Evolutionary conservation across 2,329 filamentous ascomycete species (phyloP), one percentile per base, ranked within the genome.

Genomic region (Aspergillus brunneoviolaceus): DNA sequence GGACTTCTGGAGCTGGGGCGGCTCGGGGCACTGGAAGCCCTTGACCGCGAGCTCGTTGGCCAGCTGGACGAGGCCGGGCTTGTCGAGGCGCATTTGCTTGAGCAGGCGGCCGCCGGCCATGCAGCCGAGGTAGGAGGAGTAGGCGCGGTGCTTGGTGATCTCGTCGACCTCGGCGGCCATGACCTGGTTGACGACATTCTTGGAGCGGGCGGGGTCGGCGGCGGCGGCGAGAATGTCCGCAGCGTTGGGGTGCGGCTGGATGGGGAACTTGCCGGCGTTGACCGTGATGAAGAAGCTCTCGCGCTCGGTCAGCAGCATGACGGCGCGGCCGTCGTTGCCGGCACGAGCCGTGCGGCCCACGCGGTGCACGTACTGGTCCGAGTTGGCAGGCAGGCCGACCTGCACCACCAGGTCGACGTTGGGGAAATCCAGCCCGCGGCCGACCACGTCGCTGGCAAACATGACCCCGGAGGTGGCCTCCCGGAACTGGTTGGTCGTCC

Each of bases 321-420:
- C 76, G 12, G 83, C 83, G 45, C 82, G 80, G 11, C 83, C 83
- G 52, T 83, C 79, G 27, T 78, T 79, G 49, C 73, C 74, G 5
- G 84, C 84, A 42, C 86, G 84, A 3, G 83, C 89, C 4, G 89
- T 92, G 66, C 89, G 87, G 50, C 89, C 89, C 45, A 73, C 71
- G 49, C 71, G 70, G 60, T 73, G 58, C 88, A 78, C 70, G 60
- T 77, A 77, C 62, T 84, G 81, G 57, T 84, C 83, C 16, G 75
- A 76, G 51, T 76, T 79, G 2, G 78, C 78, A 0, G 83, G 82
- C 5, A 84, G 69, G 35, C 82, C 82, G 47, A 81, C 69, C 64
- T 82, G 80, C 33, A 82, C 70, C 35, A 82, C 80, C 12, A 81
- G 70, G 27, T 79, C 77, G 60, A 82, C 79, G 58, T 81, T 80